Percentiles rank a stretch among this genome's conserved stretches.
These are phyloP conservation scores for Diaporthe nobilis DNA, from an alignment of 2,329 filamentous ascomycete species.

Conservation along the genomic window DNA sequence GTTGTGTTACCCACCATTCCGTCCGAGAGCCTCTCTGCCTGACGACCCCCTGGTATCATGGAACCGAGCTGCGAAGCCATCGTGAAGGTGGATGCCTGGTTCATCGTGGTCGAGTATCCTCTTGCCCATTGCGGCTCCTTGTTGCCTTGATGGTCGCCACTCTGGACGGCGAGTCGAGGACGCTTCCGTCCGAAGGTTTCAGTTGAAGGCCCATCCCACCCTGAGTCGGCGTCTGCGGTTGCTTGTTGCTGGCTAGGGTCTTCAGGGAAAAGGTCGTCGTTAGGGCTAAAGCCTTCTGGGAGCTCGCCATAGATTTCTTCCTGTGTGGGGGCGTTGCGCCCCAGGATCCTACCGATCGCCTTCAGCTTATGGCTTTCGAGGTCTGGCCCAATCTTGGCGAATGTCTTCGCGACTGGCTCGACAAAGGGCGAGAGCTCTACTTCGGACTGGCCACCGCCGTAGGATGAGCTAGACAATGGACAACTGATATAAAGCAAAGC, in stretches of 20 bases:
- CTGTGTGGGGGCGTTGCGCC: slow-evolving; percentile 71
- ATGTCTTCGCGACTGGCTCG: slow-evolving; percentile 63
- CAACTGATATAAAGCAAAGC: slow-evolving; percentile 88
- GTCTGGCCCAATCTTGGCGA: slow-evolving; percentile 77
- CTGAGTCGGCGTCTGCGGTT: not conserved
- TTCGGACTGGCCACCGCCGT: slow-evolving; percentile 62
- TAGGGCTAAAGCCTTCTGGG: slow-evolving; percentile 67
- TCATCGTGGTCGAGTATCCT: slow-evolving; percentile 74
- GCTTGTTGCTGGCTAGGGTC: slow-evolving; percentile 62
- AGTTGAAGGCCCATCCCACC: slow-evolving; percentile 53
- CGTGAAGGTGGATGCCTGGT: slow-evolving; percentile 70
- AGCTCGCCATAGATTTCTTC: slow-evolving; percentile 67
- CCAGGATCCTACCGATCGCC: slow-evolving; percentile 79
- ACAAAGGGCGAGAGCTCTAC: slow-evolving; percentile 82
- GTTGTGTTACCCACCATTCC: slow-evolving; percentile 48
- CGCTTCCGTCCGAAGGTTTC: slow-evolving; percentile 49
- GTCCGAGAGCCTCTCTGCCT: slow-evolving; percentile 54
- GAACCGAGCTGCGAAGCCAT: slow-evolving; percentile 71
- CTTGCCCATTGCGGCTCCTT: slow-evolving; percentile 56
- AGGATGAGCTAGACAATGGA: slow-evolving; percentile 76
- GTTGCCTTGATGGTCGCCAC: slow-evolving; percentile 46
- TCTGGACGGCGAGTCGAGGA: slow-evolving; percentile 48
- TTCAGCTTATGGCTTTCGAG: slow-evolving; percentile 74
- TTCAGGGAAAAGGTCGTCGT: slow-evolving; percentile 78
- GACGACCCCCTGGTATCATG: slow-evolving; percentile 72